Evolutionary conservation across 2,329 filamentous ascomycete genomes (phyloP).

Genomic region (Cordyceps farinosa): DNA sequence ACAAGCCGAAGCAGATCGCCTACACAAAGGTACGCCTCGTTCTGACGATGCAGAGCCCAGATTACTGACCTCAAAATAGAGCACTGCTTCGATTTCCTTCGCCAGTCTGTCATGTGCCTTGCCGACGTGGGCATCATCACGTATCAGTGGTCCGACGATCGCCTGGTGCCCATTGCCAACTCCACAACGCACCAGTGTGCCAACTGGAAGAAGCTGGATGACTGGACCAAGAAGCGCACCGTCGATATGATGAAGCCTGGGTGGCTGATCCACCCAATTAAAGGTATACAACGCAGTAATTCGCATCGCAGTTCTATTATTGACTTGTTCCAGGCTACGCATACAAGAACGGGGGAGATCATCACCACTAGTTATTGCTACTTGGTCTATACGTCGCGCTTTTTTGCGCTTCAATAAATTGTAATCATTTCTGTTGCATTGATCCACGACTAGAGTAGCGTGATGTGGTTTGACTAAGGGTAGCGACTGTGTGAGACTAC

Average conservation of each 20-base stretch:
- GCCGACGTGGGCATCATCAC: constrained; percentile 17
- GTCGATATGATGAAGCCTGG: constrained; percentile 18
- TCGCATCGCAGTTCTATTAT: background rate
- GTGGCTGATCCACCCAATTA: constrained; percentile 2
- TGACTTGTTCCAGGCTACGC: background rate
- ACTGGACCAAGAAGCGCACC: constrained; percentile 15
- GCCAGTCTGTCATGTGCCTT: constrained; percentile 15
- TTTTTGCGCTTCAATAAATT: background rate
- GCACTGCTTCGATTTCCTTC: constrained; percentile 17
- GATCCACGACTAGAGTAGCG: too few relatives aligned
- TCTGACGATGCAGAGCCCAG: background rate
- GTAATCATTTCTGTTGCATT: background rate
- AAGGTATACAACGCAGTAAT: background rate
- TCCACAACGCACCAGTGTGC: constrained; percentile 19
- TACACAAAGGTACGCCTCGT: constrained; percentile 11
- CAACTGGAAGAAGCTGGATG: constrained; percentile 18
- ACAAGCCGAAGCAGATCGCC: constrained; percentile 8
- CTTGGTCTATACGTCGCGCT: background rate
- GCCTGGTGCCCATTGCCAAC: constrained; percentile 17
- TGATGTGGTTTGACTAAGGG: too few relatives aligned
- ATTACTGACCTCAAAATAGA: background rate
- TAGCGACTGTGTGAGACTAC: too few relatives aligned
- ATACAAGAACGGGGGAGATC: constrained; percentile 6
- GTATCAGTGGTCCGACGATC: constrained; percentile 15
- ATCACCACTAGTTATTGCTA: constrained; percentile 6